Evolutionary conservation across 2,329 filamentous ascomycete genomes (phyloP).

Genomic region (Ophiostoma himal-ulmi): DNA sequence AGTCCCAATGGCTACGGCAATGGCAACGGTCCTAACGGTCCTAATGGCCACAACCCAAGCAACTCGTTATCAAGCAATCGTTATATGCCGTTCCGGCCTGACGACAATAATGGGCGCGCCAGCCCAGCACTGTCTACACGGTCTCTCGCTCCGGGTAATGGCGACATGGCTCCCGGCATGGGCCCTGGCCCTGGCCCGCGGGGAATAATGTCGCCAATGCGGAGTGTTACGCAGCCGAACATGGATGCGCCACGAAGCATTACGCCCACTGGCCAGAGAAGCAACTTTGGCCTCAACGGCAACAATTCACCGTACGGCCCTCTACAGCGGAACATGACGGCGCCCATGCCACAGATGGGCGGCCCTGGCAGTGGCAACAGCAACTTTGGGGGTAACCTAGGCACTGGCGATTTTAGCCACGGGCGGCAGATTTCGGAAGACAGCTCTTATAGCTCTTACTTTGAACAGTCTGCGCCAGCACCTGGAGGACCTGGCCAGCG

Average conservation of each 20-base stretch:
- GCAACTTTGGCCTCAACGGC: conserved; percentile 12
- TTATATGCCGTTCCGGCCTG: conserved; percentile 14
- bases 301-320: conserved; percentile 24
- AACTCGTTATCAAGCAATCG: conserved; percentile 20
- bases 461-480: conserved; percentile 19
- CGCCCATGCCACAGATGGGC: conserved; percentile 29
- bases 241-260: neutral
- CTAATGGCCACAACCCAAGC: conserved; percentile 14
- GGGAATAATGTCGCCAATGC: conserved; percentile 25
- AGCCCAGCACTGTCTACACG: conserved; percentile 32
- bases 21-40: neutral
- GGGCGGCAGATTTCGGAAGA: conserved; percentile 24
- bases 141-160: conserved; percentile 23
- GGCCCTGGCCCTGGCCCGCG: conserved; percentile 8
- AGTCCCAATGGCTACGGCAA: neutral
- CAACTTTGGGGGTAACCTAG: conserved; percentile 17
- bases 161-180: neutral
- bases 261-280: conserved; percentile 7
- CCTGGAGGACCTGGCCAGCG: conserved; percentile 19
- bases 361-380: neutral
- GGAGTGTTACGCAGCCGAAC: conserved; percentile 31
- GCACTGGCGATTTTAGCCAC: conserved; percentile 10
- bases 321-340: conserved; percentile 35
- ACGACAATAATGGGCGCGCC: conserved; percentile 26
- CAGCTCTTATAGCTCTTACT: conserved; percentile 25